Evolutionary conservation across 768 basidiomycete species (phyloP).

Genomic region (Russula lepida): DNA sequence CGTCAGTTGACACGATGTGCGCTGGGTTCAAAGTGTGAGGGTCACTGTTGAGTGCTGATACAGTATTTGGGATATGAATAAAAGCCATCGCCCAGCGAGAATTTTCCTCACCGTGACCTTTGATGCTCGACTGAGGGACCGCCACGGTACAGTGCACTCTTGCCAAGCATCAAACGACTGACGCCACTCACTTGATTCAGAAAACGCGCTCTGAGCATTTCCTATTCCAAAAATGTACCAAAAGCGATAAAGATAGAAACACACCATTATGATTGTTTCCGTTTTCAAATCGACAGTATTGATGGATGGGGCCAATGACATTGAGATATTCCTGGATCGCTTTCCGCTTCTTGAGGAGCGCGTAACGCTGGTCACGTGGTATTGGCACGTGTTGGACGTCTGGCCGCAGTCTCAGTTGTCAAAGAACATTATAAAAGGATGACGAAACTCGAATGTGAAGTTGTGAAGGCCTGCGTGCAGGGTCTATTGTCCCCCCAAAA

Average conservation of each 20-base stretch:
- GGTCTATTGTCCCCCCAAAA: conserved; percentile 12
- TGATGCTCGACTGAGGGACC: background rate
- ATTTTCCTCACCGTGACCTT: background rate
- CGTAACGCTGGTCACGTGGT: background rate
- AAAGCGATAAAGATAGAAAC: background rate
- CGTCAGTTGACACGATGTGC: background rate
- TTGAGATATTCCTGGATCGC: background rate
- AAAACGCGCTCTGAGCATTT: background rate
- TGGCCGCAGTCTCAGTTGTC: background rate
- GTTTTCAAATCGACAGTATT: background rate
- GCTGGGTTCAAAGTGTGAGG: background rate
- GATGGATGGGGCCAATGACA: background rate
- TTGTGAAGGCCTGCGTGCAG: background rate
- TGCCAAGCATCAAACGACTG: no score
- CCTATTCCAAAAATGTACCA: background rate
- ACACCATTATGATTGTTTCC: background rate
- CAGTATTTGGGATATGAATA: background rate
- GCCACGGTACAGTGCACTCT: background rate
- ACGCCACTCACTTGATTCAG: background rate
- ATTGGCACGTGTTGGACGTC: background rate
- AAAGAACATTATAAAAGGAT: background rate
- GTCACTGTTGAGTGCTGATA: background rate
- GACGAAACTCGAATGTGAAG: background rate
- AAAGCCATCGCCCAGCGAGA: background rate
- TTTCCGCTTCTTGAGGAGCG: background rate